Evolutionary conservation across 2,329 filamentous ascomycete genomes (phyloP), one percentile per base, ranked within the genome.

Genomic region (Xenoacremonium recifei): DNA sequence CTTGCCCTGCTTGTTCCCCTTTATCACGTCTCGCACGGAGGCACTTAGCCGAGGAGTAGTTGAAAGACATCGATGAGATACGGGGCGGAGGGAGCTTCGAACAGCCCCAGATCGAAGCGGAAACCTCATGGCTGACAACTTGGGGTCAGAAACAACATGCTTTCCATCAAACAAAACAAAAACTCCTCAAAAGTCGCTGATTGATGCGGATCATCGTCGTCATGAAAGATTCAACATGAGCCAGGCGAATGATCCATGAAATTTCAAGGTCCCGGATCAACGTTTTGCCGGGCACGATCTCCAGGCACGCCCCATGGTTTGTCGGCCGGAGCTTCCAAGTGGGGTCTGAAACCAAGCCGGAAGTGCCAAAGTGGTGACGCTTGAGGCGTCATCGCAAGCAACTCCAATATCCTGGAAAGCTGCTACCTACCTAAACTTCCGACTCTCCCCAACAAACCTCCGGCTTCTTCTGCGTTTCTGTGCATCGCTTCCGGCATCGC

Each of bases 121-220:
- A 42, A 54, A 45, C 46, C 53, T 64, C 63, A 66, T 66, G 47
- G 48, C 57, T 39, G 47, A 37, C 19, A 50, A 20, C 27, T 35
- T 18, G 10, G n/a, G 3, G 20, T 23, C 39, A 16, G 37, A 19
- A 19, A 23, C 29, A 45, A 36, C 55, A 58, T 58, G 44, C 45
- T 56, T 45, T 32, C 21, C 18, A 17, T 3, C 3, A 39, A 21
- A 23, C 7, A 32, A 36, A 37, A 42, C 34, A 19, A 12, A 34
- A 17, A 41, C 44, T 33, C 17, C n/a, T 29, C 11, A 20, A 29
- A 47, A 40, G 37, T 39, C 23, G 12, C 32, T 21, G 33, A 37
- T 35, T 25, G 29, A 45, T 32, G 37, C 35, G 39, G n/a, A 15
- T 7, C 6, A n/a, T 11, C 29, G 29, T 10, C 6, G 30, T 42